These are phyloP conservation scores for Stentor roeselii DNA, from an alignment of 73 alveolate species.

Conservation along the genomic window DNA sequence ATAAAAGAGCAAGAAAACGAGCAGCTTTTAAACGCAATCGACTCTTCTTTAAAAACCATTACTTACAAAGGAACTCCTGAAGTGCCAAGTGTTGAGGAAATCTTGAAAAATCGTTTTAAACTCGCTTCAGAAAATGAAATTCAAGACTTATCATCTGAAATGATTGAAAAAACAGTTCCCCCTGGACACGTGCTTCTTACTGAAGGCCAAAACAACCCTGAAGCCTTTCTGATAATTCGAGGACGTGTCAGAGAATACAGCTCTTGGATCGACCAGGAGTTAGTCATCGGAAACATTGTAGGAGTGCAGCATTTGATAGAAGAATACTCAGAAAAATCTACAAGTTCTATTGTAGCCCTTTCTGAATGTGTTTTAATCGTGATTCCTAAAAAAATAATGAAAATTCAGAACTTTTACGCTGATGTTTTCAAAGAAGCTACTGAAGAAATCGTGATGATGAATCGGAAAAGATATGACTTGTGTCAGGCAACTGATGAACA, in stretches of 20 bases:
- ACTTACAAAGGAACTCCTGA: neutral
- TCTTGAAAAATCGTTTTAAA: neutral
- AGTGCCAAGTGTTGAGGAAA: neutral
- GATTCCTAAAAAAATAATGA: neutral
- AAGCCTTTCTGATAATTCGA: neutral
- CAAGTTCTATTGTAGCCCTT: neutral
- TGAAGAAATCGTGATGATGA: neutral
- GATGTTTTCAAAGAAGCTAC: constrained; percentile 10
- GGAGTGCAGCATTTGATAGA: constrained; percentile 6
- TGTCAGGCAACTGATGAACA: neutral
- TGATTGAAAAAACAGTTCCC: neutral
- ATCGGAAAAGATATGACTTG: neutral
- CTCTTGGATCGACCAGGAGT: constrained; percentile 22
- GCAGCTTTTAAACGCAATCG: neutral
- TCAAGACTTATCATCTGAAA: neutral
- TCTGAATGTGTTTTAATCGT: neutral
- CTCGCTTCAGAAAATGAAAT: neutral
- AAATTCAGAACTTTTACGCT: neutral
- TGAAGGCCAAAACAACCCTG: neutral
- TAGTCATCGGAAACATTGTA: constrained; percentile 9
- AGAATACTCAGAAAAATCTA: neutral
- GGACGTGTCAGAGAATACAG: constrained; percentile 16
- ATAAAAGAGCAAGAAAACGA: constrained; percentile 4
- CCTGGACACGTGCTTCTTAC: neutral
- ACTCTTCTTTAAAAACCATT: neutral